Percentiles rank a stretch among this genome's conserved stretches.
Evolutionary conservation across 2,329 filamentous ascomycete genomes (phyloP).

Genomic region (Cyphellophora europaea): DNA sequence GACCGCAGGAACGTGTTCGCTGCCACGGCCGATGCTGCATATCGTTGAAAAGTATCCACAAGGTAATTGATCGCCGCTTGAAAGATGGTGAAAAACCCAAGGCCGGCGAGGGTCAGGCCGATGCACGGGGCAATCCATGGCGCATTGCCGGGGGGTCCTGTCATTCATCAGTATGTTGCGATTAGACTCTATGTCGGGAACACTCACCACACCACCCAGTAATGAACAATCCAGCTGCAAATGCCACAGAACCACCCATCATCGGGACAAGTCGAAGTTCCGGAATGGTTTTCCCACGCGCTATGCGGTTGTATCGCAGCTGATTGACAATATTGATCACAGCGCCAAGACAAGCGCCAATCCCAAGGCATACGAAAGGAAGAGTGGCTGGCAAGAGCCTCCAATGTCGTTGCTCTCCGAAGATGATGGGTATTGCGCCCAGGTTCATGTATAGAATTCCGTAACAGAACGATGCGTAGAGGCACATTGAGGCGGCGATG

Average conservation of each 20-base stretch:
- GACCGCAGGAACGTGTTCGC: conserved; percentile 39
- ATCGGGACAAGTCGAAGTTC: conserved; percentile 46
- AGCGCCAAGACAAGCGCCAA: conserved; percentile 30
- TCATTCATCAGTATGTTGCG: too few relatives aligned
- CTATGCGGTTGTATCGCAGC: conserved; percentile 21
- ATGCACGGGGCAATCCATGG: conserved; percentile 29
- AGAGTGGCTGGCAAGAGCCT: conserved; percentile 36
- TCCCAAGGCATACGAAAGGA: conserved; percentile 41
- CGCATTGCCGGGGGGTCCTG: conserved; percentile 23
- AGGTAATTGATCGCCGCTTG: conserved; percentile 33
- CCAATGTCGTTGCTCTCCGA: conserved; percentile 35
- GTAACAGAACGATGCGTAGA: conserved; percentile 43
- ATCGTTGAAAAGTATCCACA: conserved; percentile 34
- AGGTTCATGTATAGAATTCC: conserved; percentile 41
- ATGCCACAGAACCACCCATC: conserved; percentile 39
- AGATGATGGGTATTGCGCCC: conserved; percentile 44
- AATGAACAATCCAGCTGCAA: conserved; percentile 51
- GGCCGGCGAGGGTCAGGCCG: conserved; percentile 28
- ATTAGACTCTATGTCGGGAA: too few relatives aligned
- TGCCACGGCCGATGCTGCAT: conserved; percentile 32
- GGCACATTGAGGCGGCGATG: conserved; percentile 37
- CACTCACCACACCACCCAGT: conserved; percentile 54
- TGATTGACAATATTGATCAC: conserved; percentile 34
- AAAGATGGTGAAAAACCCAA: conserved; percentile 34
- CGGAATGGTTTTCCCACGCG: conserved; percentile 18